A percentile compares a stretch with the other conserved stretches of the same genome.
Evolutionary conservation across 2,329 filamentous ascomycete genomes (phyloP).

Genomic region (Venturia pyrina): DNA sequence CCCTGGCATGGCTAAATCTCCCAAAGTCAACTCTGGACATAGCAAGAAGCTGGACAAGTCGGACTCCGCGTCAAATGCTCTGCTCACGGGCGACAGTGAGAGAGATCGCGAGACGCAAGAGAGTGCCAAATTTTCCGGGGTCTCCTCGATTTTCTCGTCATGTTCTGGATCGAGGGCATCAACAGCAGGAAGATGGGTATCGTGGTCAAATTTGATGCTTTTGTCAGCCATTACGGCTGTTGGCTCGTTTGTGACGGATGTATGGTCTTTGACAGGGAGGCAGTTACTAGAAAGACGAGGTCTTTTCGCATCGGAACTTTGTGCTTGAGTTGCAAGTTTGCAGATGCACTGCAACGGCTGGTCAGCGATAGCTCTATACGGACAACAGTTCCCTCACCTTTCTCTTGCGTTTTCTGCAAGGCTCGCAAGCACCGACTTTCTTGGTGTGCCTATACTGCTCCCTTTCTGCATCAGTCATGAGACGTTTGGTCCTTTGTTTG

Average conservation of each 20-base stretch:
- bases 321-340: background rate
- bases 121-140: background rate
- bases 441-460: background rate
- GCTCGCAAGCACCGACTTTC: background rate
- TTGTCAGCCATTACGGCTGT: background rate
- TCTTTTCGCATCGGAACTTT: background rate
- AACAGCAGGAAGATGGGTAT: background rate
- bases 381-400: background rate
- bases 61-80: background rate
- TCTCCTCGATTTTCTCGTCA: background rate
- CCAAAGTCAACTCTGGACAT: background rate
- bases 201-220: background rate
- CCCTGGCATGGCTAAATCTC: background rate
- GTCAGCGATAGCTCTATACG: background rate
- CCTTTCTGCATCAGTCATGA: background rate
- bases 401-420: background rate
- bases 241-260: background rate
- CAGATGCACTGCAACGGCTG: background rate
- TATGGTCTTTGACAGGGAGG: background rate
- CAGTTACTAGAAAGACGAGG: background rate
- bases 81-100: background rate
- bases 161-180: too few relatives aligned
- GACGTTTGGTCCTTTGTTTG: background rate
- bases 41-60: background rate
- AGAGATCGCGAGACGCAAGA: background rate